Evolutionary conservation across 169 alveolate genomes (phyloP), one percentile per base, ranked within the genome.

Genomic region (Eimeria maxima): DNA sequence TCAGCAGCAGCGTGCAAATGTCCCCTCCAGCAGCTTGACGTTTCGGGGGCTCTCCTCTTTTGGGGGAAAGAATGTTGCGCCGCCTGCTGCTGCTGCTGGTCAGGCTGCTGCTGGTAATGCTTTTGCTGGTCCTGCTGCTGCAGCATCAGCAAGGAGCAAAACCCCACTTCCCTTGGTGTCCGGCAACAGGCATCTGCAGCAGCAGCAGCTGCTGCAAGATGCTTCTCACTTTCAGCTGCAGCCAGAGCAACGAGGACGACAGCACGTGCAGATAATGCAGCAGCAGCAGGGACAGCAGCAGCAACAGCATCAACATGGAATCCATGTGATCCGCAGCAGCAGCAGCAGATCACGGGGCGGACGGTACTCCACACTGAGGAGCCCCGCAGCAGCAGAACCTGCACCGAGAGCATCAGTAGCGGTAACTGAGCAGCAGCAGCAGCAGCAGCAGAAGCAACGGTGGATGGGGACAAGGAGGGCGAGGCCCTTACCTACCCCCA

Each of bases 171-270:
- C 13, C 53, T 20, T 50, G 53, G 53, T 73, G n/a, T 29, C 4
- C 6, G 84, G 84, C 27, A 73, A 44, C 55, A 29, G 55, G 24
- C 84, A 29, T 29, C 45, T 16, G 8, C 65, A 42, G 69, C 89
- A 78, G 65, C 89, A 78, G 89, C 89, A 78, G 69, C 89, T 44
- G 89, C 89, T 44, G 69, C 89, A 44, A 44, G 65, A 42, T 22
- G 29, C 4, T 53, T 60, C 14, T 10, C 89, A 78, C 67, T 65
- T 14, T 60, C 89, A 47, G 63, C 45, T 0, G 33, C 89, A 78
- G 89, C 60, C 16, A 60, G 29, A 42, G 60, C 60, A 53, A 14
- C 60, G 16, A 7, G 60, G 16, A 53, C 60, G 2, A 3, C 60
- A 11, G 10, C 60, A 53, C 6, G 16, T 11, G 60, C 60, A 53